Percentiles rank a stretch among this genome's conserved stretches.
Conservation (phyloP, 1,284 basidiomycete genomes). For the Pseudomicrostroma phylloplanum region DNA sequence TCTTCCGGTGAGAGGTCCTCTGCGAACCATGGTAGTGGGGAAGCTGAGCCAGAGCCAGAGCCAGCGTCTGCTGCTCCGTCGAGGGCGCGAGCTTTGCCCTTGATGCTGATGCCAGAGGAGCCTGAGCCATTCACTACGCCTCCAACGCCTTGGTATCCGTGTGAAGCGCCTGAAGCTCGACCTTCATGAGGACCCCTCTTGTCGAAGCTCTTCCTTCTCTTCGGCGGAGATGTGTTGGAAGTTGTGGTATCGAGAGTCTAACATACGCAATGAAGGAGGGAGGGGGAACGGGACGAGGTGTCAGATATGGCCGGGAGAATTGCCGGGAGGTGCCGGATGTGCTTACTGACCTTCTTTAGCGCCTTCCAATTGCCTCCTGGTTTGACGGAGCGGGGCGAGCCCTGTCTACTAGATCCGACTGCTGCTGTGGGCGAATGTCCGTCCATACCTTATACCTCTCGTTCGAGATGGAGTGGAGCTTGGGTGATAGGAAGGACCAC, state of each 20-base stretch:
- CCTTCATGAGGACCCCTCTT: slow-evolving; percentile 5
- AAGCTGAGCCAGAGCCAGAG: slow-evolving; percentile 14
- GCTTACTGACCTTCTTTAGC: slow-evolving; percentile 26
- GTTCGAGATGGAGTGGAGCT: too few relatives aligned
- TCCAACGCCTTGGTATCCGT: too few relatives aligned
- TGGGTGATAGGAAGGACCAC: too few relatives aligned
- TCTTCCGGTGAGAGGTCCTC: slow-evolving; percentile 44
- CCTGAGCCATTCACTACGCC: too few relatives aligned
- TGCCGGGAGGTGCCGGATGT: too few relatives aligned
- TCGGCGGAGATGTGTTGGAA: slow-evolving; percentile 7
- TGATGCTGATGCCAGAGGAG: neutral
- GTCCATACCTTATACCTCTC: too few relatives aligned
- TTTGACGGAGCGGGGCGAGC: slow-evolving; percentile 8
- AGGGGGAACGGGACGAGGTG: slow-evolving; percentile 6
- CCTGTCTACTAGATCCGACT: too few relatives aligned
- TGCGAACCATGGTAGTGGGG: slow-evolving; percentile 40
- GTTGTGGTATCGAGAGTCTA: neutral
- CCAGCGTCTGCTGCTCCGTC: neutral
- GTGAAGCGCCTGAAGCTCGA: too few relatives aligned
- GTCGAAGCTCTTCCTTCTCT: slow-evolving; percentile 13
- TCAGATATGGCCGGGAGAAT: too few relatives aligned
- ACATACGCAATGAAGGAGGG: too few relatives aligned
- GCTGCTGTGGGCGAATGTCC: too few relatives aligned
- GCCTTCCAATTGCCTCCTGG: slow-evolving; percentile 46
- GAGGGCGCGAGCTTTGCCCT: neutral